Evolutionary conservation across 2,329 filamentous ascomycete genomes (phyloP), one percentile per base, ranked within the genome.

Genomic region (Epichloe typhina): DNA sequence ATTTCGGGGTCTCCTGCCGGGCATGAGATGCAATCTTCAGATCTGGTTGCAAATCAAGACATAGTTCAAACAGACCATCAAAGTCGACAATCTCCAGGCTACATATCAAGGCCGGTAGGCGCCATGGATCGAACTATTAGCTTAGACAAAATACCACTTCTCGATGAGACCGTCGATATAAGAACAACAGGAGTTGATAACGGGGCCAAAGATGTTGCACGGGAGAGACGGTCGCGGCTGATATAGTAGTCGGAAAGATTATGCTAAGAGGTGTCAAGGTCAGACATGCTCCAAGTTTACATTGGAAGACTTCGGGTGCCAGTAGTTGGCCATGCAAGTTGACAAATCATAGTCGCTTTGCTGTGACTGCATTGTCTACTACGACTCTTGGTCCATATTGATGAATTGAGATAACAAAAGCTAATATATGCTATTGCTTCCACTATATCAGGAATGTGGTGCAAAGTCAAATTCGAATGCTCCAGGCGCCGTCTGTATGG

Each of bases 71-170:
- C 31, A 26, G 45, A 49, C 7, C 15, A 31, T 40, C 26, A 23
- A 39, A 7, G 35, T n/a, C 17, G 15, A 11, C 19, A 31, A 41
- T 45, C 48, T 15, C 26, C 44, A 15, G 55, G 58, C 37, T 55
- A 54, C 6, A 48, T 47, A 1, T 52, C 57, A 46, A 52, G 46
- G 46, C 54, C 57, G 2, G 57, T 55, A 45, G 53, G 56, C 8
- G 55, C 50, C 6, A 56, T 54, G n/a, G 53, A 54, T 26, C 59
- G 59, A 31, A 57, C 54, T 12, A 57, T 59, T 8, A 65, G 61
- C 45, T 61, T 83, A 2, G 79, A 82, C 53, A 68, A 71, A 17
- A 82, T 83, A 45, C 79, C 80, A 2, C 62, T 82, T 33, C 64
- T 84, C 15, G 75, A 77, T 15, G 73, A 78, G 49, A 60, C 61